Evolutionary conservation across 2,329 filamentous ascomycete species (phyloP).

Genomic region (Fusarium pseudocircinatum): DNA sequence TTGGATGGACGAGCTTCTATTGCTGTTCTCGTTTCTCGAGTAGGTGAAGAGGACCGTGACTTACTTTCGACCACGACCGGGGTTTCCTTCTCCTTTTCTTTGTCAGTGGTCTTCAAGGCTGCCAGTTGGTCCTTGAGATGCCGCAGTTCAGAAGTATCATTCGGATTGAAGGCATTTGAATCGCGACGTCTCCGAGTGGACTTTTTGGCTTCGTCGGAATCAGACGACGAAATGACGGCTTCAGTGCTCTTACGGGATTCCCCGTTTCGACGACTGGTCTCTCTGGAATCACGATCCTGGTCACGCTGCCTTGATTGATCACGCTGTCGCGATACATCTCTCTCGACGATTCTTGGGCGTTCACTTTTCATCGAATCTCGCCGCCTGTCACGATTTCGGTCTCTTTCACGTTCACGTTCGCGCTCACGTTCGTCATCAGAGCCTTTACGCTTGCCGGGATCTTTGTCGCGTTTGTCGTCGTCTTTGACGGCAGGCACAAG

Average conservation of each 20-base stretch:
- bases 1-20: slow-evolving; percentile 26
- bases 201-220: slow-evolving; percentile 55
- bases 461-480: slow-evolving; percentile 51
- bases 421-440: slow-evolving; percentile 44
- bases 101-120: slow-evolving; percentile 48
- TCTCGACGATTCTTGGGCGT: slow-evolving; percentile 22
- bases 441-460: slow-evolving; percentile 43
- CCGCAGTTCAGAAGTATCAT: slow-evolving; percentile 60
- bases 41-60: slow-evolving; percentile 37
- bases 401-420: slow-evolving; percentile 34
- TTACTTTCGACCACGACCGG: slow-evolving; percentile 37
- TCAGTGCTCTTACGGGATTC: slow-evolving; percentile 53
- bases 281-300: slow-evolving; percentile 35
- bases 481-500: slow-evolving; percentile 52
- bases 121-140: slow-evolving; percentile 62
- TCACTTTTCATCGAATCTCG: slow-evolving; percentile 35
- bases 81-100: slow-evolving; percentile 38
- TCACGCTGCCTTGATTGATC: slow-evolving; percentile 39
- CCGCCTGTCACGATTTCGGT: slow-evolving; percentile 31
- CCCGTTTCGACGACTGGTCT: slow-evolving; percentile 51
- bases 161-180: slow-evolving; percentile 61
- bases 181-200: slow-evolving; percentile 51
- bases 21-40: slow-evolving; percentile 15
- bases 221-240: slow-evolving; percentile 47
- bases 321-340: slow-evolving; percentile 29